phyloP scores from a whole-genome alignment of 192 early-diverging fungal species.

The Funneliformis geosporum region DNA sequence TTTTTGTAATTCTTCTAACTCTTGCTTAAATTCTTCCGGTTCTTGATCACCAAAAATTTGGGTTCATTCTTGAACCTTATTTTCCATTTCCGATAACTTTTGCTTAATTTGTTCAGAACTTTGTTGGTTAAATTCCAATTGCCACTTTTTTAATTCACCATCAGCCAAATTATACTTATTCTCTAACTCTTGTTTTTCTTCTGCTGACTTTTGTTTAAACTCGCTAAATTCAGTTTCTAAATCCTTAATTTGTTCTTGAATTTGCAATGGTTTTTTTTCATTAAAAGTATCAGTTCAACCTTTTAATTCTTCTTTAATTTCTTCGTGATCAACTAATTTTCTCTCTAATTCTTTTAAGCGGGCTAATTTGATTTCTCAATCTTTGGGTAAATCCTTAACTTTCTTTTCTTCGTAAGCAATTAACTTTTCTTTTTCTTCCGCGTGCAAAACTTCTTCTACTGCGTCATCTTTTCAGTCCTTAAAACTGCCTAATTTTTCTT shows the following conservation, averaged over 20 bases:
- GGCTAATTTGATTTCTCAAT: neutral
- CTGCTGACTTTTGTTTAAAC: neutral
- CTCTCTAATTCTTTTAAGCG: slow-evolving; percentile 17
- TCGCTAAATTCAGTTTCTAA: neutral
- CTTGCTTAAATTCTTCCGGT: slow-evolving; percentile 5
- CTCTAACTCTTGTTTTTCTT: neutral
- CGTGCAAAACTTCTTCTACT: neutral
- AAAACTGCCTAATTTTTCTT: neutral
- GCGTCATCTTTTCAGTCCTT: slow-evolving; percentile 6
- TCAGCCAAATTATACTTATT: neutral
- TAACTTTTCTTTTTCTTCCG: neutral
- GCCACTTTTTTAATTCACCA: neutral
- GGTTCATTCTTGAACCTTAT: neutral
- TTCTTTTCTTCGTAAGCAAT: neutral
- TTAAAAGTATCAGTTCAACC: slow-evolving; percentile 10
- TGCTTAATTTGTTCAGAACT: neutral
- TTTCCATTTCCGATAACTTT: too few relatives aligned
- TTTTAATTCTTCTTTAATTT: slow-evolving; percentile 12
- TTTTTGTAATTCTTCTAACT: slow-evolving; percentile 10
- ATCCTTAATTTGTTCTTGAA: neutral
- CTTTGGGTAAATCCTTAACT: slow-evolving; percentile 1
- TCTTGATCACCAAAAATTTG: neutral
- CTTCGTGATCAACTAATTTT: neutral
- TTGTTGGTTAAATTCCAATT: too few relatives aligned
- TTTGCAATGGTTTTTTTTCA: slow-evolving; percentile 10